phyloP scores from a whole-genome alignment of 768 basidiomycete species.

The Chlorophyllum brunneum region DNA sequence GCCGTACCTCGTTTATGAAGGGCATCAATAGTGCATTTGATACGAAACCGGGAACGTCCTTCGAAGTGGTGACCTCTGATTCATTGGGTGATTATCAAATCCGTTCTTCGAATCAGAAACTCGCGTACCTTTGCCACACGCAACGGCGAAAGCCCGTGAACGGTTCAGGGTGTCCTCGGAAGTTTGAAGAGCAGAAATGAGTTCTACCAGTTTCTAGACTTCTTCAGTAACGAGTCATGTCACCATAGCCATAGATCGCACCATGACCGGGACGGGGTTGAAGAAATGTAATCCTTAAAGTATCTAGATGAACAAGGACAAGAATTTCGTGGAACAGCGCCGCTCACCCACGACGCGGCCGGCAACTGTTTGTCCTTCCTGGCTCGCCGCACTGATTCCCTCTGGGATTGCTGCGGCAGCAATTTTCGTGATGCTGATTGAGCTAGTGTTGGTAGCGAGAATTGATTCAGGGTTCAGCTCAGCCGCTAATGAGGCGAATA shows the following conservation, averaged over 20 bases:
- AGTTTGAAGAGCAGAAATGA: constrained; percentile 93
- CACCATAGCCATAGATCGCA: constrained; percentile 26
- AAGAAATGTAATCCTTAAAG: constrained; percentile 83
- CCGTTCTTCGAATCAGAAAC: neutral
- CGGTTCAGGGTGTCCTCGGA: constrained; percentile 69
- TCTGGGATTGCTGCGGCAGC: constrained; percentile 72
- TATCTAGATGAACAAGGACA: neutral
- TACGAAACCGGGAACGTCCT: constrained; percentile 94
- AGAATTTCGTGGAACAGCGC: neutral
- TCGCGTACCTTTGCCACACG: constrained; percentile 80
- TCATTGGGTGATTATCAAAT: neutral
- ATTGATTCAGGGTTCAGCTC: constrained; percentile 72
- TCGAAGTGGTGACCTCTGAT: constrained; percentile 85
- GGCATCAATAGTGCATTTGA: constrained; percentile 95
- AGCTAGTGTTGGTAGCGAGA: constrained; percentile 90
- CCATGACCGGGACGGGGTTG: constrained; percentile 97
- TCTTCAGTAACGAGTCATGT: neutral
- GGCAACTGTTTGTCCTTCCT: constrained; percentile 58
- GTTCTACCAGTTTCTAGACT: constrained; percentile 86
- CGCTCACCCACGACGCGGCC: constrained; percentile 76
- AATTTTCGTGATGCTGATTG: constrained; percentile 93
- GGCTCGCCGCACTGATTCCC: constrained; percentile 54
- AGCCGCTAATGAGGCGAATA: constrained; percentile 70
- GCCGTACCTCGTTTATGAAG: constrained; percentile 84
- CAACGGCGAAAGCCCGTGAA: constrained; percentile 76